phyloP scores from a whole-genome alignment of 202 grass and related monocot species.

The Panicum hallii region DNA sequence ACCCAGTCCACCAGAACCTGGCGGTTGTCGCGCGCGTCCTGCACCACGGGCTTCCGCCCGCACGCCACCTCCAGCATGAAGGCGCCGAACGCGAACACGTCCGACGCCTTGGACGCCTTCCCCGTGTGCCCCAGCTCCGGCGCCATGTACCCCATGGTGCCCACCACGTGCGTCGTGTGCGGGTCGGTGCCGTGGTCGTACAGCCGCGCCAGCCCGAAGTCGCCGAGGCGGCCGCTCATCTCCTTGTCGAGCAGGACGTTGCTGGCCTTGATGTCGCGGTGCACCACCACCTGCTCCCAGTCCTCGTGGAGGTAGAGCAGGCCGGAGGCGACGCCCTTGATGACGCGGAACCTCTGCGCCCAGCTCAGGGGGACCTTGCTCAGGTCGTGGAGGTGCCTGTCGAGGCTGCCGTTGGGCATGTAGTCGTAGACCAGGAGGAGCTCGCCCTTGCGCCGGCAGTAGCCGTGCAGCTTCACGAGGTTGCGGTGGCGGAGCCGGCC shows the following conservation, averaged over 20 bases:
- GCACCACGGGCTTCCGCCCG: slow-evolving; percentile 56
- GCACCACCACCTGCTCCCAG: slow-evolving; percentile 65
- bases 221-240: slow-evolving; percentile 59
- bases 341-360: slow-evolving; percentile 46
- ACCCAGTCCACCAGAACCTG: slow-evolving; percentile 68
- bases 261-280: slow-evolving; percentile 71
- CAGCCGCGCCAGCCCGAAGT: slow-evolving; percentile 68
- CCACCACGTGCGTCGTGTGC: slow-evolving; percentile 64
- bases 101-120: slow-evolving; percentile 62
- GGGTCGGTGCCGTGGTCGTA: slow-evolving; percentile 73
- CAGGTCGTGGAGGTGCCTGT: slow-evolving; percentile 52
- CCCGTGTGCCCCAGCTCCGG: slow-evolving; percentile 64
- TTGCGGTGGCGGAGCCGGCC: slow-evolving; percentile 66
- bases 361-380: slow-evolving; percentile 20
- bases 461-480: slow-evolving; percentile 67
- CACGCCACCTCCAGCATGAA: slow-evolving; percentile 72
- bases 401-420: slow-evolving; percentile 70
- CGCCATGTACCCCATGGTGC: slow-evolving; percentile 72
- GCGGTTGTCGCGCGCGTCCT: slow-evolving; percentile 47
- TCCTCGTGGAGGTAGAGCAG: slow-evolving; percentile 72
- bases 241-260: slow-evolving; percentile 69
- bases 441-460: slow-evolving; percentile 69
- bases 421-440: slow-evolving; percentile 68
- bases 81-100: slow-evolving; percentile 68
- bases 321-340: slow-evolving; percentile 53